Base-by-base conservation (phyloP, 2,329 filamentous ascomycete genomes). In the Talaromyces pinophilus region DNA sequence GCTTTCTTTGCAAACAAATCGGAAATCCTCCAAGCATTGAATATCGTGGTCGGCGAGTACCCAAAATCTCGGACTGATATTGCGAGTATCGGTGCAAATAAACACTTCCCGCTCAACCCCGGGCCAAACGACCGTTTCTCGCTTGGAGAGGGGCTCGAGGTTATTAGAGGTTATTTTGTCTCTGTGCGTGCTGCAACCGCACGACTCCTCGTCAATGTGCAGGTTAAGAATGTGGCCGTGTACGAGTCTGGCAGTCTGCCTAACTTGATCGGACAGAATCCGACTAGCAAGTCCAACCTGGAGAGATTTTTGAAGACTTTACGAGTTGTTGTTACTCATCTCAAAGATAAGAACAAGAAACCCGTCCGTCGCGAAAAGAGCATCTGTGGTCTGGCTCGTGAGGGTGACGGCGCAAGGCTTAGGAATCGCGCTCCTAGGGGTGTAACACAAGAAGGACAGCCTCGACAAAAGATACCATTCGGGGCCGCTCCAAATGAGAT, bases 181-280 rank as follows among this genome's bases (percentile, higher is more conserved):
- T 89, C 86, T 71, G 84, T 87, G 35, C 85, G 88, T 5, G 82
- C 85, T 1, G 83, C 86, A 2, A 85, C 86, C 15, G 82, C 82
- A 46, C 81, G 87, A 3, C 77, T 90, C 4, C 72, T 90, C 0
- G 74, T 90, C 13, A 90, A 90, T 65, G 78, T 90, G 2, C 88
- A 90, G 66, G 86, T 89, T 30, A 85, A 85, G 8, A 84, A 84
- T 54, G 81, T 82, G 2, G 85, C 86, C 0, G 89, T 87, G 71
- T 87, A 87, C 74, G 80, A 85, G 69, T 70, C 80, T 1, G 80
- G 79, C 0, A 30, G 60, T 40, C 33, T 57, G 13, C 30, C 30
- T 57, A 38, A 10, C 10, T 57, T 57, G 33, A 57, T 57, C 13
- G 30, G 30, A 5, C 35, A 35, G 33, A 57, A 38, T 40, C 54